Evolutionary conservation across 345 rosid species (phyloP), one percentile per base, ranked within the genome.

Genomic region (Euclidium syriacum): DNA sequence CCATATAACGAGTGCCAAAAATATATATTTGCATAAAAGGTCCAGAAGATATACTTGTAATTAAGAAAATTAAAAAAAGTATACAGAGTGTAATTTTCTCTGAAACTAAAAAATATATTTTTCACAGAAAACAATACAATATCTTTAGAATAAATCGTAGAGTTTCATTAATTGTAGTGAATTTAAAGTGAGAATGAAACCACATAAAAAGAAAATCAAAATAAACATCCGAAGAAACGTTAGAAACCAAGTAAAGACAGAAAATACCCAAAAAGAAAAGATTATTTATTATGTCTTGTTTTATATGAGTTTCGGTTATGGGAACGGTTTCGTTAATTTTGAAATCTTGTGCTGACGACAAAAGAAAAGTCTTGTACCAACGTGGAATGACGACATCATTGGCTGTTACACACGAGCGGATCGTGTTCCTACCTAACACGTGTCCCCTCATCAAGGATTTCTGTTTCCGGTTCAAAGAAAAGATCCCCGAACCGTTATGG

Each of bases 271-370:
- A 12, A 53, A 23, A 4, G 15, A 19, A 4, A 27, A 22, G 8
- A 5, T 29, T 27, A 51, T 62, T 53, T 19, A 46, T 19, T n/a
- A 57, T 36, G 63, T 46, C 12, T 70, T 62, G 63, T 70, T 62
- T 54, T 62, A 38, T 32, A 16, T 47, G 69, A 70, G 74, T 70
- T 70, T 70, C 74, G 64, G 74, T 62, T 70, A 70, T 70, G 58
- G 51, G 70, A 70, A 70, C 70, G 70, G 75, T 63, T 70, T 70
- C 69, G 64, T 62, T 62, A 70, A 70, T 54, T 54, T 70, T 47
- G 64, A 70, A 54, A 44, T 36, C 50, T 64, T 39, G 9, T 47
- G 62, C 11, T 62, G 51, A 48, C 64, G 68, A 70, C 64, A 41
- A 48, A 15, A 26, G 3, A 18, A 43, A 46, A 53, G 56, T 53